A percentile compares a stretch with the other conserved stretches of the same genome.
Conservation (phyloP, 1,139 yeast species). For the Saccharomyces hybrid region DNA sequence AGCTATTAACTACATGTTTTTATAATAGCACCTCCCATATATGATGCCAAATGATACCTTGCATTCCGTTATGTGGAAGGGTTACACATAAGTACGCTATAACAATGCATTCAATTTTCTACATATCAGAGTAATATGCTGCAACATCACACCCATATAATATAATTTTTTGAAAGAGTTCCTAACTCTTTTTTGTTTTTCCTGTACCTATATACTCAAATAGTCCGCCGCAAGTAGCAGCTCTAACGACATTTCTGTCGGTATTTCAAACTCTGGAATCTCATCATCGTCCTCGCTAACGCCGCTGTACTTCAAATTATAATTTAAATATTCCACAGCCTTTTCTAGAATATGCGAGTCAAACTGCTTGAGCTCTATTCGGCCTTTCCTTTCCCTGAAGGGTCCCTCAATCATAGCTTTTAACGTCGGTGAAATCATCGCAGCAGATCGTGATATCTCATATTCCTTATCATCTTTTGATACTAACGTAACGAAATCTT, state of each 20-base stretch:
- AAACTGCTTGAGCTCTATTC: slow-evolving; percentile 41
- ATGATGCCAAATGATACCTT: not conserved
- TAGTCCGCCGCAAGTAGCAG: slow-evolving; percentile 87
- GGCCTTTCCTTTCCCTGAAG: slow-evolving; percentile 36
- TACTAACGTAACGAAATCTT: slow-evolving; percentile 54
- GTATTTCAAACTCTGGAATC: slow-evolving; percentile 81
- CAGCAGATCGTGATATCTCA: slow-evolving; percentile 66
- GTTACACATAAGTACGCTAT: not conserved
- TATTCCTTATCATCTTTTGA: slow-evolving; percentile 70
- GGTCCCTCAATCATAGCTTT: slow-evolving; percentile 43
- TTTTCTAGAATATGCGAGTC: slow-evolving; percentile 70
- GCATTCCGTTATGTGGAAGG: not conserved
- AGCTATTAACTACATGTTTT: not conserved
- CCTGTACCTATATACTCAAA: slow-evolving; percentile 41
- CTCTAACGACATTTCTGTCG: slow-evolving; percentile 91
- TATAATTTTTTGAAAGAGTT: not conserved
- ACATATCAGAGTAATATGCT: not conserved
- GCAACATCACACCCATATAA: not conserved
- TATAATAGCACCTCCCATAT: not conserved
- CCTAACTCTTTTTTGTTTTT: not conserved
- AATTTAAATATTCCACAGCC: slow-evolving; percentile 79
- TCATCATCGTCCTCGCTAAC: slow-evolving; percentile 42
- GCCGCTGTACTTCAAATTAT: slow-evolving; percentile 62
- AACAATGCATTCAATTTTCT: not conserved
- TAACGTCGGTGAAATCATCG: slow-evolving; percentile 75